These are phyloP conservation scores for Aspergillus unguis DNA, from an alignment of 2,329 filamentous ascomycete genomes.

Conservation along the genomic window DNA sequence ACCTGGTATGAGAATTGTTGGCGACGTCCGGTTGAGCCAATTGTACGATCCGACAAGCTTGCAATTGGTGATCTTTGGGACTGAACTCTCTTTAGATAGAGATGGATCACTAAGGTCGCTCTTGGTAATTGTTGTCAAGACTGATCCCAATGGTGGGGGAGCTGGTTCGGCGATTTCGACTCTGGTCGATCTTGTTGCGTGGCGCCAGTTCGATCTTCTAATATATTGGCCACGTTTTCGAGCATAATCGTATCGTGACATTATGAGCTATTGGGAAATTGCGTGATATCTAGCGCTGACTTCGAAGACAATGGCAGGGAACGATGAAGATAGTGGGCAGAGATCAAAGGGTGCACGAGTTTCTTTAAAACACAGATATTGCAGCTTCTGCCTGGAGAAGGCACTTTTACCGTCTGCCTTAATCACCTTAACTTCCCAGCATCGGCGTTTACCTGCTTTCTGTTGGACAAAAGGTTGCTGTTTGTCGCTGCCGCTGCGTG, in stretches of 20 bases:
- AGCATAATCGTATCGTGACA: not conserved
- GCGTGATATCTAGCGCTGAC: not conserved
- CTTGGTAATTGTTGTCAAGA: slow-evolving; percentile 5
- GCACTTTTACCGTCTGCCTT: not conserved
- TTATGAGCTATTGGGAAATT: not conserved
- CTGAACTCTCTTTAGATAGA: not conserved
- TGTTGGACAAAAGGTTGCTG: not conserved
- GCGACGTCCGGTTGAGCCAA: slow-evolving; percentile 5
- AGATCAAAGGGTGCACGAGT: not conserved
- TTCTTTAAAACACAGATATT: not conserved
- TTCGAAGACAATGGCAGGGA: too few relatives aligned
- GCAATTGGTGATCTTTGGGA: slow-evolving; percentile 4
- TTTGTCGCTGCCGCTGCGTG: not conserved
- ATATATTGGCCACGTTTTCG: not conserved
- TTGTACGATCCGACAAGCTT: slow-evolving; percentile 9
- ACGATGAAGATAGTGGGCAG: not conserved
- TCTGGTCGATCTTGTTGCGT: not conserved
- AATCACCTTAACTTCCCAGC: not conserved
- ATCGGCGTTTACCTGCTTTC: not conserved
- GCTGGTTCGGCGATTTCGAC: not conserved
- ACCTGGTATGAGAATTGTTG: slow-evolving; percentile 12
- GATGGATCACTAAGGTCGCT: not conserved
- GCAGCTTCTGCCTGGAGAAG: not conserved
- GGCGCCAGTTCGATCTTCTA: not conserved
- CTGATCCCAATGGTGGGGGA: slow-evolving; percentile 1